Evolutionary conservation across 768 basidiomycete genomes (phyloP).

Genomic region (Pisolithus albus): DNA sequence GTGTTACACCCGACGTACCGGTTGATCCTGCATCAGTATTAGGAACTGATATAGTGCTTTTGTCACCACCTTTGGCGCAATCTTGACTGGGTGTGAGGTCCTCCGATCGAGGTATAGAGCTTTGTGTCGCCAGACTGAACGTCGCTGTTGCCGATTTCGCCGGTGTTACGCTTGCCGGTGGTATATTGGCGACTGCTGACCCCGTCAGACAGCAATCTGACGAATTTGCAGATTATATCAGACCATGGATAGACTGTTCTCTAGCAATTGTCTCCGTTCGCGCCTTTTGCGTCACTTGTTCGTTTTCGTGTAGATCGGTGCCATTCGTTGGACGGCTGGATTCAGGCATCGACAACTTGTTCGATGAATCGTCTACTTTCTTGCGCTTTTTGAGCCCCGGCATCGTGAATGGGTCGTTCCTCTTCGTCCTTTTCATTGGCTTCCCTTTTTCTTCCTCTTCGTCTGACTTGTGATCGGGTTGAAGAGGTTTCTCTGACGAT

Average conservation of each 20-base stretch:
- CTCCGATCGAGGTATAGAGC: background rate
- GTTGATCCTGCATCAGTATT: background rate
- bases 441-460: conserved; percentile 53
- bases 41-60: no score
- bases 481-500: conserved; percentile 28
- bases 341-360: background rate
- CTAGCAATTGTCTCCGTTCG: background rate
- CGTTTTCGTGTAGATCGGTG: background rate
- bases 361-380: conserved; percentile 23
- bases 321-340: background rate
- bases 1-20: background rate
- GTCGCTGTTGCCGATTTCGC: background rate
- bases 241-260: conserved; percentile 7
- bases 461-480: conserved; percentile 27
- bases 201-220: background rate
- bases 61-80: background rate
- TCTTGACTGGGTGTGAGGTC: background rate
- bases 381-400: conserved; percentile 39
- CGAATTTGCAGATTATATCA: conserved; percentile 1
- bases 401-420: conserved; percentile 48
- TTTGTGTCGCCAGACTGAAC: background rate
- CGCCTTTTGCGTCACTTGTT: background rate
- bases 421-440: conserved; percentile 53
- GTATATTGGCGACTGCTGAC: background rate
- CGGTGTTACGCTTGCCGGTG: background rate